A percentile compares a stretch with the other conserved stretches of the same genome.
phyloP scores from a whole-genome alignment of 1,139 yeast genomes.

The Candida sanyaensis region DNA sequence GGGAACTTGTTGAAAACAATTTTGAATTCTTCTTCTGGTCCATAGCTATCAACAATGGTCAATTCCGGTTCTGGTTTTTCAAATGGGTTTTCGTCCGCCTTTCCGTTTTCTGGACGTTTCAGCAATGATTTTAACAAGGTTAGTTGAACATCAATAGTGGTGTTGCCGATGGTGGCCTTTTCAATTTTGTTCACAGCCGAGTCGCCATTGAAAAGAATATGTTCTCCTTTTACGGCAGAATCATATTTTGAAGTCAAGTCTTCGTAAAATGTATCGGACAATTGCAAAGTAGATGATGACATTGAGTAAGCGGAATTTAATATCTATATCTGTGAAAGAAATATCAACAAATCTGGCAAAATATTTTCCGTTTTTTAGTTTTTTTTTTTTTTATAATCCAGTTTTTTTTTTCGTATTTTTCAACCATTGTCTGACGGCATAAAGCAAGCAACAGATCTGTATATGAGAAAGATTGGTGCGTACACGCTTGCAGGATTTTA shows the following conservation, averaged over 20 bases:
- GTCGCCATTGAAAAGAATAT: conserved; percentile 34
- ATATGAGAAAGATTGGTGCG: too few relatives aligned
- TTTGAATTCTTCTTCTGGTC: conserved; percentile 50
- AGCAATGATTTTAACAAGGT: conserved; percentile 45
- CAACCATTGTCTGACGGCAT: conserved; percentile 1
- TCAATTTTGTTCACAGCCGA: conserved; percentile 25
- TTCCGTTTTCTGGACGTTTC: conserved; percentile 56
- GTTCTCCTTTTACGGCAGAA: conserved; percentile 25
- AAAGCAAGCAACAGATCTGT: neutral
- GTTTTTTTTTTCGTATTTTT: neutral
- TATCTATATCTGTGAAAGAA: neutral
- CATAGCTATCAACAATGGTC: conserved; percentile 57
- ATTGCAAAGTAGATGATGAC: conserved; percentile 12
- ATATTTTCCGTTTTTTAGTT: too few relatives aligned
- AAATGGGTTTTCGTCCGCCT: conserved; percentile 64
- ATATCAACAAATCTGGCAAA: too few relatives aligned
- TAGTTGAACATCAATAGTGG: conserved; percentile 27
- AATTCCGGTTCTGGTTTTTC: conserved; percentile 76
- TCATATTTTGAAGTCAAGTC: conserved; percentile 26
- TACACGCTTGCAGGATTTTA: too few relatives aligned
- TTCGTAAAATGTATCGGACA: conserved; percentile 29
- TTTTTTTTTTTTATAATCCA: neutral
- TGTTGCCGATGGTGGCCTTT: conserved; percentile 19
- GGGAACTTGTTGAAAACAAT: conserved; percentile 86
- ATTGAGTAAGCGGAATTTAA: neutral